Conservation (phyloP, 2,329 filamentous ascomycete species). For the Sporothrix pseudoabietina region DNA sequence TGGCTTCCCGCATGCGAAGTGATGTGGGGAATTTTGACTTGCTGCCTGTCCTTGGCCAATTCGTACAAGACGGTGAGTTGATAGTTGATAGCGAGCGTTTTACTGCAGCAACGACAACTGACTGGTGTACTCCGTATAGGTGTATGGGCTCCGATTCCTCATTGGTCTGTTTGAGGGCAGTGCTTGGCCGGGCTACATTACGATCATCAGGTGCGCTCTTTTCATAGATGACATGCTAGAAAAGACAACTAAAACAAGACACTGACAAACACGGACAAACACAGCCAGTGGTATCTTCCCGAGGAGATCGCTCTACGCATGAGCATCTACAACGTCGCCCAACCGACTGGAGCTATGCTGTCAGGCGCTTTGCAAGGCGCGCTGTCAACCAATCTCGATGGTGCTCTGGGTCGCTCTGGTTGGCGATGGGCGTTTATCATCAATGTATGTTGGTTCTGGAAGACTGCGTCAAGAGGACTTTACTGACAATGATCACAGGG, state of each 20-base stretch:
- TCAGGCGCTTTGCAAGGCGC: conserved; percentile 29
- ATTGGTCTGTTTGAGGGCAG: conserved; percentile 22
- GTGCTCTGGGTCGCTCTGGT: conserved; percentile 22
- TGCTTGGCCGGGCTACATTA: conserved; percentile 23
- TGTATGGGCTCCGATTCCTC: conserved; percentile 19
- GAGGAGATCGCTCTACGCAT: conserved; percentile 29
- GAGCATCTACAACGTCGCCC: conserved; percentile 32
- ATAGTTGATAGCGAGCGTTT: background rate
- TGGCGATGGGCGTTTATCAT: conserved; percentile 32
- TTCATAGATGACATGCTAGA: background rate
- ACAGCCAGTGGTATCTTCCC: conserved; percentile 31
- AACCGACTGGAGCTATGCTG: conserved; percentile 29
- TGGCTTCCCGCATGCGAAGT: conserved; percentile 27
- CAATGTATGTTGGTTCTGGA: background rate
- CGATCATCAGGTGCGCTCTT: conserved; percentile 18
- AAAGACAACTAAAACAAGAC: too few species aligned
- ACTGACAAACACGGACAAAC: background rate
- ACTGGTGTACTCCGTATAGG: background rate
- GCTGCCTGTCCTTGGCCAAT: conserved; percentile 25
- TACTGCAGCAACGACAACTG: background rate
- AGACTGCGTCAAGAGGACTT: background rate
- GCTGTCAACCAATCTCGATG: conserved; percentile 26
- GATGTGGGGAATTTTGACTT: conserved; percentile 29
- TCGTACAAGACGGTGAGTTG: conserved; percentile 15
- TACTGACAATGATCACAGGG: background rate